Evolutionary conservation across 139 green algal species (phyloP).

Genomic region (Yamagishiella unicocca): DNA sequence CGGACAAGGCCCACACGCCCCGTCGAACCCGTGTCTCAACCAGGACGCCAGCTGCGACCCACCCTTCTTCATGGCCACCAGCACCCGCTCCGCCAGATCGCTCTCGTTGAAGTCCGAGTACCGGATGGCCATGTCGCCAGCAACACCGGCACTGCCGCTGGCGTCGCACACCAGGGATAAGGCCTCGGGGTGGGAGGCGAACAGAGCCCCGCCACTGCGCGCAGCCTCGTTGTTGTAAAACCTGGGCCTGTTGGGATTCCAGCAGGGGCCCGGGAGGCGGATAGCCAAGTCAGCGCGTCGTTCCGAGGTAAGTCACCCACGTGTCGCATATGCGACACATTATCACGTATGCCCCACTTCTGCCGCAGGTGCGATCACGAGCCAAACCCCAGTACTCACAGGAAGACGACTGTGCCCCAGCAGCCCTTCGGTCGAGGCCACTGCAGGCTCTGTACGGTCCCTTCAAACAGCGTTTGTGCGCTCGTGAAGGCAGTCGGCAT

Average conservation of each 20-base stretch:
- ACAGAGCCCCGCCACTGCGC: conserved; percentile 25
- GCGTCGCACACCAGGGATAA: conserved; percentile 24
- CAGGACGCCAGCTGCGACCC: not conserved
- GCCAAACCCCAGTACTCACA: conserved; percentile 1
- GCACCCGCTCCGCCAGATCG: not conserved
- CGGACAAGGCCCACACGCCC: no score
- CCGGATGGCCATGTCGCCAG: no score
- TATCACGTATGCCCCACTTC: no score
- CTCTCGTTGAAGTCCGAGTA: not conserved
- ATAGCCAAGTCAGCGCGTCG: no score
- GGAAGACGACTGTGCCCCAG: conserved; percentile 35
- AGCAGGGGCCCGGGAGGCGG: no score
- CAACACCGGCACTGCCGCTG: not conserved
- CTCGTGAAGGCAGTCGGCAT: not conserved
- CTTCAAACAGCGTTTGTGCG: not conserved
- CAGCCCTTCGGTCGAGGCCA: conserved; percentile 27
- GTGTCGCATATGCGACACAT: no score
- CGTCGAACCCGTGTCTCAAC: no score
- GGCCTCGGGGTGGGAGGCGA: conserved; percentile 25
- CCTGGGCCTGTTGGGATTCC: not conserved
- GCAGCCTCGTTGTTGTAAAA: conserved; percentile 21
- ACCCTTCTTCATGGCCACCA: conserved; percentile 27
- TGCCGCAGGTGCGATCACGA: no score
- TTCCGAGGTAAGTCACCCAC: no score
- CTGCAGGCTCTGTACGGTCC: conserved; percentile 7